Evolutionary conservation across 352 stramenopile species (phyloP).

Genomic region (Phytophthora vignae): DNA sequence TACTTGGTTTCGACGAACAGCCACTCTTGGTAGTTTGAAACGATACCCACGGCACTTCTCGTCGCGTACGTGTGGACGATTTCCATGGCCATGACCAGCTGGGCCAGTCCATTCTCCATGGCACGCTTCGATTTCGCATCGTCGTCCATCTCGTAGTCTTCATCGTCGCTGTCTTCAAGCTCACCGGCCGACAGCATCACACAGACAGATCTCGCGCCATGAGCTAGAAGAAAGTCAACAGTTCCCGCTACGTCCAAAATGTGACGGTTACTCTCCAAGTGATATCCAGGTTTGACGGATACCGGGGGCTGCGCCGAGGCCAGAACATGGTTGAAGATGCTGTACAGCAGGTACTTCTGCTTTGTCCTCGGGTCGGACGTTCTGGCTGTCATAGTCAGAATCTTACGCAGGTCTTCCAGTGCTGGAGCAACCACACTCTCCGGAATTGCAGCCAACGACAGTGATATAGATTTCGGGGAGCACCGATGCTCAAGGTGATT

Average conservation of each 20-base stretch:
- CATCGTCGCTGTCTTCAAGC: not conserved
- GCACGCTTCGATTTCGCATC: not conserved
- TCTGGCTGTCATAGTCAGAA: not conserved
- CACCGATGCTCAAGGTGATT: not conserved
- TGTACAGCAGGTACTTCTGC: not conserved
- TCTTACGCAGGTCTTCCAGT: not conserved
- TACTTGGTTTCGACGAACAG: too few relatives aligned
- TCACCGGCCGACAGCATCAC: not conserved
- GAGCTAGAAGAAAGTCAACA: not conserved
- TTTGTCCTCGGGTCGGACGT: not conserved
- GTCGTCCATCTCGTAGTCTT: not conserved
- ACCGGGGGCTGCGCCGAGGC: not conserved
- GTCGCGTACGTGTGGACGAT: too few relatives aligned
- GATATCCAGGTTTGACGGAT: not conserved
- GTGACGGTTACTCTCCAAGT: not conserved
- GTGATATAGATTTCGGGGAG: not conserved
- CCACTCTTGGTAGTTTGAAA: too few relatives aligned
- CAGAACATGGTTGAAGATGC: not conserved
- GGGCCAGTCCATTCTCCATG: not conserved
- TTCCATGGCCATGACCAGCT: not conserved
- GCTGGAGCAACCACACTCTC: not conserved
- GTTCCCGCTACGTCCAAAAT: not conserved
- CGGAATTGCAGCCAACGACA: not conserved
- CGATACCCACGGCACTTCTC: too few relatives aligned
- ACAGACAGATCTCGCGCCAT: not conserved